phyloP scores from a whole-genome alignment of 2,329 filamentous ascomycete species.

The Alternaria burnsii region DNA sequence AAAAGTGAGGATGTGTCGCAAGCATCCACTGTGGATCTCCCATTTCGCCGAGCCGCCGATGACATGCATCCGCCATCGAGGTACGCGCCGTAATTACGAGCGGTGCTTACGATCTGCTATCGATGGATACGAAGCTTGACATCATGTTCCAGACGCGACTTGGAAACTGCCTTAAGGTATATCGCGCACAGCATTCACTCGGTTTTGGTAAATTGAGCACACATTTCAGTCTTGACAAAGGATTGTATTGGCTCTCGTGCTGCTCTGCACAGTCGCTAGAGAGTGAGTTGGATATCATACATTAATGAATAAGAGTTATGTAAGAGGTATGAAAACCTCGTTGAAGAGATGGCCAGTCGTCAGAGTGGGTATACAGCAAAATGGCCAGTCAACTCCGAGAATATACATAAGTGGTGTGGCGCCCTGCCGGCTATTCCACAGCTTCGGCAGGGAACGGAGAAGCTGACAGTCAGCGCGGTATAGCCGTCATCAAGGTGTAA shows the following conservation, averaged over 20 bases:
- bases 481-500: constrained; percentile 45
- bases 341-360: constrained; percentile 37
- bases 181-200: neutral
- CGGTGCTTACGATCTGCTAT: neutral
- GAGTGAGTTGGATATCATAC: constrained; percentile 48
- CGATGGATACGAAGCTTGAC: constrained; percentile 1
- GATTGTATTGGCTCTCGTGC: constrained; percentile 49
- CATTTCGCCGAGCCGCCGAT: constrained; percentile 35
- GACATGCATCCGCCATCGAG: constrained; percentile 28
- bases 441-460: constrained; percentile 25
- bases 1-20: constrained; percentile 17
- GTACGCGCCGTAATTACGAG: constrained; percentile 13
- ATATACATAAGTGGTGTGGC: constrained; percentile 44
- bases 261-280: constrained; percentile 40
- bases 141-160: neutral
- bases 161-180: neutral
- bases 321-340: constrained; percentile 50
- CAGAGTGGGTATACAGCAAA: constrained; percentile 30
- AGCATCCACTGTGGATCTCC: constrained; percentile 22
- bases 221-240: constrained; percentile 26
- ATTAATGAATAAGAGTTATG: constrained; percentile 55
- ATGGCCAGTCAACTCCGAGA: constrained; percentile 44
- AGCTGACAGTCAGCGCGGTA: constrained; percentile 38
- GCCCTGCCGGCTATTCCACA: constrained; percentile 24
- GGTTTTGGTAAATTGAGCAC: neutral